Evolutionary conservation across 2,329 filamentous ascomycete genomes (phyloP).

Genomic region (Triangularia setosa): DNA sequence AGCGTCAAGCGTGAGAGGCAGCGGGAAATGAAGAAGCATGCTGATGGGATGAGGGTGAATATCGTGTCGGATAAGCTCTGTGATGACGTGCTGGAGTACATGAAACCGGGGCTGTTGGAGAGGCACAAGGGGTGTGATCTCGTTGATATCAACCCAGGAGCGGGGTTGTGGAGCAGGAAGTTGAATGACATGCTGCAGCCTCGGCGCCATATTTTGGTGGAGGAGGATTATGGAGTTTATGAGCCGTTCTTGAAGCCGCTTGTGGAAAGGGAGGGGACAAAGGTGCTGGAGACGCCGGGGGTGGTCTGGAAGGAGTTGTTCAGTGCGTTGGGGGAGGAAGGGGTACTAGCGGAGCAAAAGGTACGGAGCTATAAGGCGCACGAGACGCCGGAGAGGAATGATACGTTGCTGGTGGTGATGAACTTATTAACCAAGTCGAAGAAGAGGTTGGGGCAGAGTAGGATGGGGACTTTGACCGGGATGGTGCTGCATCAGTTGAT

Average conservation of each 20-base stretch:
- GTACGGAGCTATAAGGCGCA: conserved; percentile 34
- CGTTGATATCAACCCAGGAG: conserved; percentile 80
- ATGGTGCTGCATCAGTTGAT: conserved; percentile 62
- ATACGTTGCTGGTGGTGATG: conserved; percentile 68
- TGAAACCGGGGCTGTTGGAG: conserved; percentile 60
- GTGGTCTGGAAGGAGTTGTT: conserved; percentile 58
- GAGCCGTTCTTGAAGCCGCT: conserved; percentile 58
- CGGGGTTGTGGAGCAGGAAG: conserved; percentile 72
- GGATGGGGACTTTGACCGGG: conserved; percentile 53
- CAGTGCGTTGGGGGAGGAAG: conserved; percentile 46
- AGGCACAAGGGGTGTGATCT: conserved; percentile 76
- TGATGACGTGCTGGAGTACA: conserved; percentile 66
- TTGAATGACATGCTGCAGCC: conserved; percentile 73
- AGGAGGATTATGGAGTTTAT: conserved; percentile 61
- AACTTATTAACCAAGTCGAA: conserved; percentile 59
- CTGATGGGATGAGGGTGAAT: conserved; percentile 37
- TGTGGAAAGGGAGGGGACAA: conserved; percentile 43
- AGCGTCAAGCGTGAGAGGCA: neutral
- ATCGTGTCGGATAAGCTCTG: conserved; percentile 50
- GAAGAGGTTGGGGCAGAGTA: conserved; percentile 40
- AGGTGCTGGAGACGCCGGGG: conserved; percentile 53
- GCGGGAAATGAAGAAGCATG: neutral
- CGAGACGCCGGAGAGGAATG: conserved; percentile 53
- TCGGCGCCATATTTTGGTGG: conserved; percentile 77
- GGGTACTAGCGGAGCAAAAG: conserved; percentile 54